Conservation (phyloP, 768 basidiomycete genomes). For the Sarcomyxa edulis region DNA sequence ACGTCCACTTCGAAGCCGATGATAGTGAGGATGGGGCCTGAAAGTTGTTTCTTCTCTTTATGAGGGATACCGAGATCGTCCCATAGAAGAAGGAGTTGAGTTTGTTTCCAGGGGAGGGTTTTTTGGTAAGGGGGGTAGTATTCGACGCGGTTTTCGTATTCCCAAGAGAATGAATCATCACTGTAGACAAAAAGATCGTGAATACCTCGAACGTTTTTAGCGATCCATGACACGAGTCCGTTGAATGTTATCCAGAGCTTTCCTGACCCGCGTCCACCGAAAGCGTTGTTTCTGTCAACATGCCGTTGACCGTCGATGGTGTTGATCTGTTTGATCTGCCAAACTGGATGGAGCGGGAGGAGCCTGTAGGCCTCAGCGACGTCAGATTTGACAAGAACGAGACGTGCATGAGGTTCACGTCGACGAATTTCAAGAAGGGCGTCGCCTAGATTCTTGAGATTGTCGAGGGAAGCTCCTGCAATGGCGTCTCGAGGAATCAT, state of each 20-base stretch:
- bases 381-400: constrained; percentile 29
- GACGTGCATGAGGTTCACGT: not conserved
- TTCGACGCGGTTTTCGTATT: too few species aligned
- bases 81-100: too few species aligned
- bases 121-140: too few species aligned
- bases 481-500: constrained; percentile 21
- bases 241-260: constrained; percentile 24
- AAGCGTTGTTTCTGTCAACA: constrained; percentile 19
- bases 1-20: too few species aligned
- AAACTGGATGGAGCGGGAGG: constrained; percentile 29
- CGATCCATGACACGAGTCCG: too few species aligned
- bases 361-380: constrained; percentile 28
- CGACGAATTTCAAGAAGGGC: constrained; percentile 12
- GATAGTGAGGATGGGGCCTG: too few species aligned
- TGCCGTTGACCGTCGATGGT: constrained; percentile 13
- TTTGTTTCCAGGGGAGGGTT: too few species aligned
- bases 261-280: constrained; percentile 16
- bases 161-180: too few species aligned
- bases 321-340: constrained; percentile 36
- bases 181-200: too few species aligned
- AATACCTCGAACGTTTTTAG: too few species aligned
- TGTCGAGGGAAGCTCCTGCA: constrained; percentile 24
- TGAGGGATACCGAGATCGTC: too few species aligned
- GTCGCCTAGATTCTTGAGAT: constrained; percentile 23
- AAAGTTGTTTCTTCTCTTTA: too few species aligned